Evolutionary conservation across 352 stramenopile genomes (phyloP).

Genomic region (Globisporangium rhizosaccharum): DNA sequence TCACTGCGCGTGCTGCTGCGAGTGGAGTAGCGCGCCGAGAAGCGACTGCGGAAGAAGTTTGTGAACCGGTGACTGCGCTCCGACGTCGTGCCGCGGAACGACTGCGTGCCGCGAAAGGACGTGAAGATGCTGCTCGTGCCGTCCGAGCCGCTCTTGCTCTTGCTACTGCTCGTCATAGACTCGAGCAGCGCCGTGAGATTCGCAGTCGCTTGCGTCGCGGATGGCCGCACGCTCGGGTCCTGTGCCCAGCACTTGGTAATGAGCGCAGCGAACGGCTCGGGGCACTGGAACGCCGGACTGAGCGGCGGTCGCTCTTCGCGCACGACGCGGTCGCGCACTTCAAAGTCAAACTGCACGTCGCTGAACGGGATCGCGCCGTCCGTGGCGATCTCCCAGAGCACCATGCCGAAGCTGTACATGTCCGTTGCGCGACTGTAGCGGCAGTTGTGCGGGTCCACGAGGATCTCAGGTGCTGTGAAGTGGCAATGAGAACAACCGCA

Average conservation of each 20-base stretch:
- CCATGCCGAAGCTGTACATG: constrained; percentile 73
- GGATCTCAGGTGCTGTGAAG: constrained; percentile 48
- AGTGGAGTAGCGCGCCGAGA: constrained; percentile 25
- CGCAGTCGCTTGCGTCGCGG: constrained; percentile 38
- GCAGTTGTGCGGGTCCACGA: constrained; percentile 59
- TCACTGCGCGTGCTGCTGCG: constrained; percentile 31
- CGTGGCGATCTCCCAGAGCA: constrained; percentile 65
- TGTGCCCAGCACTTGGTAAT: constrained; percentile 65
- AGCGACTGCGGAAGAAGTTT: constrained; percentile 54
- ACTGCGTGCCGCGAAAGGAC: constrained; percentile 36
- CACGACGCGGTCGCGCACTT: constrained; percentile 54
- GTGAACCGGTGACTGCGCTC: constrained; percentile 28
- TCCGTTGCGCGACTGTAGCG: constrained; percentile 67
- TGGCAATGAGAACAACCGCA: constrained; percentile 4
- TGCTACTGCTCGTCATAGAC: constrained; percentile 19
- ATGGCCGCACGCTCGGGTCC: constrained; percentile 37
- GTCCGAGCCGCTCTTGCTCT: constrained; percentile 16
- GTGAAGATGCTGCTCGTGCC: constrained; percentile 58
- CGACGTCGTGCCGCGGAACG: constrained; percentile 3
- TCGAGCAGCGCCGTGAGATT: constrained; percentile 54
- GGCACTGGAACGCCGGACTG: constrained; percentile 25
- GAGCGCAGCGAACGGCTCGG: constrained; percentile 51
- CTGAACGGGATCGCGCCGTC: constrained; percentile 60
- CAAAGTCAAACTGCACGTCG: constrained; percentile 59
- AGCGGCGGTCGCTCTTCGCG: constrained; percentile 50